phyloP scores from a whole-genome alignment of 1,284 basidiomycete species.

The Microbotryomycetes sp. region DNA sequence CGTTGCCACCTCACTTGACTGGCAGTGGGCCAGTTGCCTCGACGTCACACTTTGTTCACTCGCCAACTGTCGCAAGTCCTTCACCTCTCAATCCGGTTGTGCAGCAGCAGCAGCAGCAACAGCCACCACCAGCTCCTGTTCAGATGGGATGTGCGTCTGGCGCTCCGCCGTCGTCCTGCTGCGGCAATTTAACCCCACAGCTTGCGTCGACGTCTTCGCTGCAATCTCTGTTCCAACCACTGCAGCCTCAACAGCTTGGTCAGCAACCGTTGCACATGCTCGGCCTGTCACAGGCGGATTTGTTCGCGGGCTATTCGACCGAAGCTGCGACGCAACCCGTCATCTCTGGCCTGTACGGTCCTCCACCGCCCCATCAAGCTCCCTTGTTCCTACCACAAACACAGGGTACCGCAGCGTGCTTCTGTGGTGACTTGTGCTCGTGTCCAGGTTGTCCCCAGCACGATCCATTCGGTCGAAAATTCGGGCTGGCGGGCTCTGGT shows the following conservation, averaged over 20 bases:
- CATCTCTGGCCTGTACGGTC: background rate
- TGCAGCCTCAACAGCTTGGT: background rate
- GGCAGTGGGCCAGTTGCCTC: background rate
- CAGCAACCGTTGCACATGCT: background rate
- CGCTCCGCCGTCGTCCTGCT: background rate
- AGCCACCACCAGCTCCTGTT: background rate
- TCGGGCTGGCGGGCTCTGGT: background rate
- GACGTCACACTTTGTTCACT: background rate
- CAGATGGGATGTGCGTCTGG: background rate
- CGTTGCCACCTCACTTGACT: background rate
- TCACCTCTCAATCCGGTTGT: background rate
- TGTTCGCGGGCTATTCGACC: background rate
- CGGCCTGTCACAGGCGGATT: background rate
- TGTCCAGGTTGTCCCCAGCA: conserved; percentile 30
- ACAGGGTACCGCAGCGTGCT: conserved; percentile 25
- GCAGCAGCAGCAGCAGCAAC: background rate
- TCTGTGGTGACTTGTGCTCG: conserved; percentile 28
- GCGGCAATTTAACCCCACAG: background rate
- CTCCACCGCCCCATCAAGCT: background rate
- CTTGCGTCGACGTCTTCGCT: background rate
- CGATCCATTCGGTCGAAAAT: conserved; percentile 23
- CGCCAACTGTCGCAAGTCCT: background rate
- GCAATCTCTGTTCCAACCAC: background rate
- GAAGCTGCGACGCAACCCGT: background rate
- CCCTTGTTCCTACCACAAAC: conserved; percentile 28